A percentile compares a stretch with the other conserved stretches of the same genome.
These are phyloP conservation scores for Diaporthe ilicicola DNA, from an alignment of 2,329 filamentous ascomycete genomes.

Conservation along the genomic window DNA sequence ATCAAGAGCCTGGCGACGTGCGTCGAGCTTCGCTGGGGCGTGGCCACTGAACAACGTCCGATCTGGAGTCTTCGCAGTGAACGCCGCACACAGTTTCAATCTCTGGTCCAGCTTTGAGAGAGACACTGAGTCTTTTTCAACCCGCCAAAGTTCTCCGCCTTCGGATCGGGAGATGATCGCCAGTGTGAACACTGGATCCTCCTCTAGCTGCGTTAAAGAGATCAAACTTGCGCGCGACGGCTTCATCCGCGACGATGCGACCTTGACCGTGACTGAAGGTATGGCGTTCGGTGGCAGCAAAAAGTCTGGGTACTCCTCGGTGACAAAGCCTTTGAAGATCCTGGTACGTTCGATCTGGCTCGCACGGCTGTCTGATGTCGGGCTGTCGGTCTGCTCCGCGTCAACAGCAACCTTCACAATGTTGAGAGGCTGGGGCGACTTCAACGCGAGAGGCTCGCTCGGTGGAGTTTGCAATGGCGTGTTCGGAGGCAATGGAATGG, in stretches of 20 bases:
- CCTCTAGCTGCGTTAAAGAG: conserved; percentile 80
- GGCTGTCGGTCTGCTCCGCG: conserved; percentile 37
- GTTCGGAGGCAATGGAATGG: conserved; percentile 76
- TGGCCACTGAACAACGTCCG: conserved; percentile 89
- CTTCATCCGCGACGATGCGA: conserved; percentile 93
- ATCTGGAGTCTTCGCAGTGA: conserved; percentile 82
- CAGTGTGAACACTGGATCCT: conserved; percentile 93
- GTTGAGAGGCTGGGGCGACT: conserved; percentile 52
- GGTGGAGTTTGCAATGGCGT: conserved; percentile 69
- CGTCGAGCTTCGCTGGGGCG: conserved; percentile 91
- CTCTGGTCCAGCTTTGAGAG: conserved; percentile 84
- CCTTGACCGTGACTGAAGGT: conserved; percentile 83
- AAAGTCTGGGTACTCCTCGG: conserved; percentile 86
- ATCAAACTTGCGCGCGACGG: conserved; percentile 88
- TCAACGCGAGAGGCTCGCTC: conserved; percentile 45
- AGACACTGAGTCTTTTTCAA: conserved; percentile 89
- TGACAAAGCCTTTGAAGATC: conserved; percentile 81
- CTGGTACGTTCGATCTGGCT: conserved; percentile 53
- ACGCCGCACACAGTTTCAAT: conserved; percentile 76
- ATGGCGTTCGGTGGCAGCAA: conserved; percentile 89
- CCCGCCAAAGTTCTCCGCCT: conserved; percentile 84
- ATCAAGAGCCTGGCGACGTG: conserved; percentile 81
- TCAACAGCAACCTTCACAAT: conserved; percentile 46
- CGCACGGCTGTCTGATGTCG: conserved; percentile 45
- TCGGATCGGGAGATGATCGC: conserved; percentile 83